A percentile compares a stretch with the other conserved stretches of the same genome.
These are phyloP conservation scores for Aspergillus taichungensis DNA, from an alignment of 495 filamentous ascomycete species.

Conservation along the genomic window DNA sequence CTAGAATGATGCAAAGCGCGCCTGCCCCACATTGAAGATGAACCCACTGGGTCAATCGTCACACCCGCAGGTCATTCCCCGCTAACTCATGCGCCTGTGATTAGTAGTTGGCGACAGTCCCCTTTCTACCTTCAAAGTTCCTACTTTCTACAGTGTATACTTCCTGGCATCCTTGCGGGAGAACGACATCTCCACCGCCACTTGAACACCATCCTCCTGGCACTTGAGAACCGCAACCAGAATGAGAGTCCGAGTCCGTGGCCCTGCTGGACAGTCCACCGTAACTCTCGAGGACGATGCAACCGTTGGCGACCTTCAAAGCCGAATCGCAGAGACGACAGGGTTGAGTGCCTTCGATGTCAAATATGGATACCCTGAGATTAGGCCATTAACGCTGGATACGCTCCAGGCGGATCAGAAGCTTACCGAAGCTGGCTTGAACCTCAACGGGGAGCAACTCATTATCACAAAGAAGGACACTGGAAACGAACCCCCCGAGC, in stretches of 20 bases:
- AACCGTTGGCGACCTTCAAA: constrained; percentile 53
- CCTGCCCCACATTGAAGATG: too few species aligned
- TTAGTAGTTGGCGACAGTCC: too few species aligned
- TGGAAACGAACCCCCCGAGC: constrained; percentile 11
- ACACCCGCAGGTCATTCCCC: too few species aligned
- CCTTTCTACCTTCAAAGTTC: not conserved
- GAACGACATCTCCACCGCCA: not conserved
- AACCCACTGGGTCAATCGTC: too few species aligned
- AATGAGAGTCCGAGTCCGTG: constrained; percentile 58
- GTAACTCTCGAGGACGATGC: constrained; percentile 57
- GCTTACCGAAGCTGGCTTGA: constrained; percentile 50
- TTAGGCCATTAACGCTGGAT: constrained; percentile 54
- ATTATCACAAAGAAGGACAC: constrained; percentile 50
- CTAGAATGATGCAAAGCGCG: too few species aligned
- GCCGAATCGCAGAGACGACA: constrained; percentile 47
- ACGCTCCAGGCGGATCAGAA: constrained; percentile 33
- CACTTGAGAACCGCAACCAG: not conserved
- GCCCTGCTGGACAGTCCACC: constrained; percentile 51
- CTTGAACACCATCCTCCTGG: not conserved
- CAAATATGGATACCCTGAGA: constrained; percentile 79
- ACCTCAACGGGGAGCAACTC: constrained; percentile 74
- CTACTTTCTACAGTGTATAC: not conserved
- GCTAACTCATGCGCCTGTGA: too few species aligned
- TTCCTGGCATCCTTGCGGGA: too few species aligned
- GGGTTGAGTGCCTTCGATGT: constrained; percentile 51